Evolutionary conservation across 1,284 basidiomycete genomes (phyloP), one percentile per base, ranked within the genome.

Genomic region (Coniferiporia weirii): DNA sequence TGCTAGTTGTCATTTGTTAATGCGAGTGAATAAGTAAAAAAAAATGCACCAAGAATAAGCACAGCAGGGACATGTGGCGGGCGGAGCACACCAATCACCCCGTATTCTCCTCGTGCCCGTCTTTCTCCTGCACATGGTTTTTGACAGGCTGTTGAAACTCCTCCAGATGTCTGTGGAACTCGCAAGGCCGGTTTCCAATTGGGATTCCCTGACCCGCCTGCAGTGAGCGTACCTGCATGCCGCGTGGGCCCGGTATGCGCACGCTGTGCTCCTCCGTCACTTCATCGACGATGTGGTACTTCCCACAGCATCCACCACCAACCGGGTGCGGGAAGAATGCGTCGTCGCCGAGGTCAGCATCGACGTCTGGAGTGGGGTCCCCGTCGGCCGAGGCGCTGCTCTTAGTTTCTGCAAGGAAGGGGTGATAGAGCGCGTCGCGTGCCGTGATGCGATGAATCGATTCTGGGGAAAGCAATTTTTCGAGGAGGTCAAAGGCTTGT

Each of bases 361-460:
- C 70, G 1, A 70, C 71, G 36, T 40, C 34, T 17, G 35, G 22
- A 34, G n/a, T 40, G 10, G 36, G 15, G 6, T 10, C 35, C 34
- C 73, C 71, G 32, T 46, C 17, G 22, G 56, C 38, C 7, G 48
- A 40, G 9, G 9, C 36, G 12, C 27, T 13, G 36, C 17, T 64
- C 63, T 64, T 66, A 0, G 60, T 56, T 53, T 70, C 66, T 22
- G 56, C 64, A 32, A 96, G 77, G 73, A 95, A 96, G 0, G 81
- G 79, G 69, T 96, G 93, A 62, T 82, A 80, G 54, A 97, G 76
- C 4, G 90, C 91, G 8, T 81, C 75, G 7, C 80, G 78, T 1
- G 94, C 90, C 1, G 91, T 93, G 55, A 87, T 79, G 9, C 94
- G 83, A 52, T 80, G 82, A 46, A 84, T 87, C 7, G 84, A 83